Conservation (phyloP, 306 rosid species). For the Trifolium dubium region DNA sequence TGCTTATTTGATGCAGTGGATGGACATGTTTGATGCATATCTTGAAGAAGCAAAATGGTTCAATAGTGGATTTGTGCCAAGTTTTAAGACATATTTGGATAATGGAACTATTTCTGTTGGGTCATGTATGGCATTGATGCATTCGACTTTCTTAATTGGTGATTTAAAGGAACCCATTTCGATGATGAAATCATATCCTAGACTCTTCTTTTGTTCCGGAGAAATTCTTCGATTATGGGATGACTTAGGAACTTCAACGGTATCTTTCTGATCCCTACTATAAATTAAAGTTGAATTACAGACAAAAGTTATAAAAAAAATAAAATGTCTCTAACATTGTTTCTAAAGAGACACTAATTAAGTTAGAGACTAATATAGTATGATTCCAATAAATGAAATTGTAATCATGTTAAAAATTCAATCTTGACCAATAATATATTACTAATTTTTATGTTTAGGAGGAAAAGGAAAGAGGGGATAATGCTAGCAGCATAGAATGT, state of each 20-base stretch:
- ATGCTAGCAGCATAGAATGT: constrained; percentile 48
- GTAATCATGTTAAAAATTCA: not conserved
- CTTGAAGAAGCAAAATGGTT: constrained; percentile 59
- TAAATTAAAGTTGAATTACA: not conserved
- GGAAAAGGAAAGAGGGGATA: constrained; percentile 57
- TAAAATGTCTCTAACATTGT: not conserved
- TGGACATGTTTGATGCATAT: constrained; percentile 58
- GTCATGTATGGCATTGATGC: constrained; percentile 55
- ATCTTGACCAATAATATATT: not conserved
- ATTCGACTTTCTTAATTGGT: constrained; percentile 52
- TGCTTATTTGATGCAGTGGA: constrained; percentile 50
- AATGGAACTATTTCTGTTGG: constrained; percentile 56
- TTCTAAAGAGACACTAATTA: not conserved
- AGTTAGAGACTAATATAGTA: no score
- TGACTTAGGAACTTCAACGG: constrained; percentile 57
- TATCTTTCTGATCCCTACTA: not conserved
- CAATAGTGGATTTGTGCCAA: constrained; percentile 40
- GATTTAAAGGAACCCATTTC: constrained; percentile 46
- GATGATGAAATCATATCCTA: constrained; percentile 47
- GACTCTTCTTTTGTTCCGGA: constrained; percentile 50
- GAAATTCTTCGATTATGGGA: constrained; percentile 60
- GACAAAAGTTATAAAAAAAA: not conserved
- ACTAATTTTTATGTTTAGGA: constrained; percentile 27
- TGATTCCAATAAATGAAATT: no score
- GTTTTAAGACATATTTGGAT: constrained; percentile 40